Base-by-base conservation (phyloP, 805 yeast species). In the Hanseniaspora mollemarum region DNA sequence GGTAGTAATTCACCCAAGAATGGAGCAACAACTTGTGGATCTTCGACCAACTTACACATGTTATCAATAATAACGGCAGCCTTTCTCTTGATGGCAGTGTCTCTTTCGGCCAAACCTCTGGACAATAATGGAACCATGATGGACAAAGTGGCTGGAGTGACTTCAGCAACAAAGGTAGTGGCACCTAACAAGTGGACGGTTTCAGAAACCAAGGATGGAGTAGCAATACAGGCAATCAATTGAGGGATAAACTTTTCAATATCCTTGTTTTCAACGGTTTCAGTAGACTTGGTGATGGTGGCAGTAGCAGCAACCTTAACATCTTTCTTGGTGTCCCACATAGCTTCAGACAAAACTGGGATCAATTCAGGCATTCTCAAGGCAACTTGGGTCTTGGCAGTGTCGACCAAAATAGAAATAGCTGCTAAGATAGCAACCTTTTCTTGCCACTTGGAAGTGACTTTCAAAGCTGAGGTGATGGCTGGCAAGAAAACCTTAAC, bases 11-110 rank as follows among this genome's bases (percentile, higher is more conserved):
- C 84, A 74, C 77, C 76, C 83, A 92, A 76, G 86, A 92, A 92
- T 61, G 99, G 98, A 78, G 97, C 99, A 74, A 92, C 95, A 69
- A 92, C 94, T 77, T 92, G 97, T 64, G 98, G 98, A 71, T 92
- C 98, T 71, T 92, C 98, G 77, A 92, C 99, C 74, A 92, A 86
- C 76, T 92, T 92, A 85, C 98, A 92, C 99, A 92, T 92, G 95
- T 92, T 92, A 74, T 92, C 99, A 67, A 90, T 84, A 74, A 92
- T 92, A 70, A 92, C 98, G 63, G 98, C 98, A 67, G 97, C 83
- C 80, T 92, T 92, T 81, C 99, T 88, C 85, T 92, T 92, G 80
- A 92, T 92, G 64, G 96, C 78, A 62, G 99, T 92, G 68, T 92
- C 98, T 80, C 98, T 92, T 80, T 92, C 98, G 67, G 94, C 94